These are phyloP conservation scores for Malassezia arunalokei DNA, from an alignment of 1,284 basidiomycete genomes.

Conservation along the genomic window DNA sequence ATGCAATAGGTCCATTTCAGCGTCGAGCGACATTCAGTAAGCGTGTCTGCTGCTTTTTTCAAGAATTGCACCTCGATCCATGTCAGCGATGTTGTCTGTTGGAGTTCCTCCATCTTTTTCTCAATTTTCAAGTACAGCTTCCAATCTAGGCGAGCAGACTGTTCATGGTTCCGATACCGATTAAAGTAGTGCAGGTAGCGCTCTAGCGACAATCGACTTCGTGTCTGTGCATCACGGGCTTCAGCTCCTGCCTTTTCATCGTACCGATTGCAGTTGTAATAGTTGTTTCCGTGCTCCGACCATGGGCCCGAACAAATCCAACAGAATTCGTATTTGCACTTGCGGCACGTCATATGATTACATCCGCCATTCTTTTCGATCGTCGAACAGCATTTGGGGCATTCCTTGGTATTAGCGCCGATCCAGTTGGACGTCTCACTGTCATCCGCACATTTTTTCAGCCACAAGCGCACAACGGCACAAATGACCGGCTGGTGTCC, in stretches of 20 bases:
- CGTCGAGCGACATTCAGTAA: constrained; percentile 71
- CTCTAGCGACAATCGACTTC: constrained; percentile 73
- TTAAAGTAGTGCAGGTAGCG: constrained; percentile 61
- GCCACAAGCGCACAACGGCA: constrained; percentile 76
- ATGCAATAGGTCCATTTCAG: constrained; percentile 99
- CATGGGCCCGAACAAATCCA: constrained; percentile 68
- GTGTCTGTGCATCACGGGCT: constrained; percentile 58
- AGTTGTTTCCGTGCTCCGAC: constrained; percentile 91
- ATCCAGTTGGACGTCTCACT: constrained; percentile 99
- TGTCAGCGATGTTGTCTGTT: constrained; percentile 72
- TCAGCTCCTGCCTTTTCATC: constrained; percentile 83
- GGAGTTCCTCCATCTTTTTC: constrained; percentile 99
- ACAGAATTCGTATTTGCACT: constrained; percentile 52
- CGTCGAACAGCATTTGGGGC: constrained; percentile 74
- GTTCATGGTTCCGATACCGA: constrained; percentile 88
- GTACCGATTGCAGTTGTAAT: constrained; percentile 96
- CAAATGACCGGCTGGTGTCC: constrained; percentile 89
- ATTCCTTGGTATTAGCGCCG: constrained; percentile 97
- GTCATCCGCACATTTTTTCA: constrained; percentile 93
- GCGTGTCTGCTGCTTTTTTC: constrained; percentile 87
- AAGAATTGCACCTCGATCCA: constrained; percentile 99
- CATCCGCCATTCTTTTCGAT: constrained; percentile 99
- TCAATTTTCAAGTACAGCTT: constrained; percentile 88
- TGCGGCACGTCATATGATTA: constrained; percentile 48
- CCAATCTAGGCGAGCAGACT: constrained; percentile 84